Base-by-base conservation (phyloP, 345 rosid genomes). In the Hibiscus mutabilis region DNA sequence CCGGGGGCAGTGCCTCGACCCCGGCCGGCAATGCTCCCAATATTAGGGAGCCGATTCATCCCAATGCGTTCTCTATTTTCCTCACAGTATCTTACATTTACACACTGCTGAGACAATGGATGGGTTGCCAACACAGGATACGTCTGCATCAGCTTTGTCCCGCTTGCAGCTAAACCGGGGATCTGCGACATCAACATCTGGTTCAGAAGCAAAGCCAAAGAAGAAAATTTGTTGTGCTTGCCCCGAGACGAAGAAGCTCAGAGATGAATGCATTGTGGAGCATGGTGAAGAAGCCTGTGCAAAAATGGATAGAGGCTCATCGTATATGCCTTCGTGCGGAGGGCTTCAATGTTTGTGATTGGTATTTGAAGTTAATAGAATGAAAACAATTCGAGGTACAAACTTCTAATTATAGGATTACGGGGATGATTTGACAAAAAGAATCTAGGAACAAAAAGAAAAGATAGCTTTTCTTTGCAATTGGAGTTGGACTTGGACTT, bases 181-280 rank as follows among this genome's bases (percentile, higher is more conserved):
- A 2, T 70, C 81, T 31, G 31, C 68, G 3, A 44, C 49, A 5
- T 33, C 76, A 56, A 33, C 81, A 61, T 11, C 85, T 11, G 79
- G 60, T 22, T 52, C 81, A 0, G 89, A 74, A 49, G 68, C 93
- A 61, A 90, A 90, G 74, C 93, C 97, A 24, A 92, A 87, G 82
- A 92, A 87, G 91, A 93, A 79, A 84, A 91, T 93, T 66, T 93
- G 98, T 29, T 89, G 97, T 73, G 96, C 98, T 60, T 93, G 97
- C 75, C 97, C 96, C 0, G 96, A 89, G 8, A 89, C 96, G 35
- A 31, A 2, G 83, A 86, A 76, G 85, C 84, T 93, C 58, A 88
- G 98, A 79, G 98, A 93, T 51, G 97, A 88, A 85, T 91, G 95
- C 86, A 84, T 94, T 15, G 91, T 94, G 37, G 82, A 89, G 80